Evolutionary conservation across 306 rosid species (phyloP).

Genomic region (Gastrolobium villosum): DNA sequence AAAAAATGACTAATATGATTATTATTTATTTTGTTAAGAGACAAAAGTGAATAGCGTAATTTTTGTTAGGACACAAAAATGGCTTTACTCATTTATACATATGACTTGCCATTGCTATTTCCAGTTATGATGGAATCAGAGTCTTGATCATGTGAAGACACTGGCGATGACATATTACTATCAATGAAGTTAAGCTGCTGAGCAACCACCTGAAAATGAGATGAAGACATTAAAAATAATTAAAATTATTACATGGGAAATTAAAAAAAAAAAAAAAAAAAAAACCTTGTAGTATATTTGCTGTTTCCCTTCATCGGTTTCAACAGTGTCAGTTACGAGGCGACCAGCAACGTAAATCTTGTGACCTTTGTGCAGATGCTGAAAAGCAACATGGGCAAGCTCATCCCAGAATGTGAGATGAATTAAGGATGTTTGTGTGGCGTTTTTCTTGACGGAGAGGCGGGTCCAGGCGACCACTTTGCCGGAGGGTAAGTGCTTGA

Average conservation of each 20-base stretch:
- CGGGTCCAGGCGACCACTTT: constrained; percentile 87
- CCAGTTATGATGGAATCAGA: constrained; percentile 61
- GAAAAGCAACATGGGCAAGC: constrained; percentile 78
- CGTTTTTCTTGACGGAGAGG: constrained; percentile 80
- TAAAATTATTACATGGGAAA: too few relatives aligned
- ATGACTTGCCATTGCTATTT: constrained; percentile 50
- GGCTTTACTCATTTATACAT: background rate
- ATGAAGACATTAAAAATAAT: constrained; percentile 26
- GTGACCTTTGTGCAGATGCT: constrained; percentile 80
- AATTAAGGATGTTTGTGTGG: constrained; percentile 76
- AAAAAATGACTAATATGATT: too few relatives aligned
- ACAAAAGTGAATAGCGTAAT: too few relatives aligned
- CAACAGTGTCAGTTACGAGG: constrained; percentile 77
- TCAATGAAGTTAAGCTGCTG: constrained; percentile 90
- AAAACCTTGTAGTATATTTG: constrained; percentile 89
- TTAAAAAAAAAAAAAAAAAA: background rate
- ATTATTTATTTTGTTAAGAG: too few relatives aligned
- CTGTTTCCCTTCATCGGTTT: constrained; percentile 75
- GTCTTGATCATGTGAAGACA: constrained; percentile 57
- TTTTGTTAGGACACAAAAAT: too few relatives aligned
- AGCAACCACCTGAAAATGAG: constrained; percentile 70
- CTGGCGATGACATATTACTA: constrained; percentile 53
- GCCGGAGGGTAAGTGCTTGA: constrained; percentile 81
- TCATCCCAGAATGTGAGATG: constrained; percentile 92
- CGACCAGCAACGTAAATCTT: constrained; percentile 87